Base-by-base conservation (phyloP, 441 rosid genomes). In the Croton setiger region DNA sequence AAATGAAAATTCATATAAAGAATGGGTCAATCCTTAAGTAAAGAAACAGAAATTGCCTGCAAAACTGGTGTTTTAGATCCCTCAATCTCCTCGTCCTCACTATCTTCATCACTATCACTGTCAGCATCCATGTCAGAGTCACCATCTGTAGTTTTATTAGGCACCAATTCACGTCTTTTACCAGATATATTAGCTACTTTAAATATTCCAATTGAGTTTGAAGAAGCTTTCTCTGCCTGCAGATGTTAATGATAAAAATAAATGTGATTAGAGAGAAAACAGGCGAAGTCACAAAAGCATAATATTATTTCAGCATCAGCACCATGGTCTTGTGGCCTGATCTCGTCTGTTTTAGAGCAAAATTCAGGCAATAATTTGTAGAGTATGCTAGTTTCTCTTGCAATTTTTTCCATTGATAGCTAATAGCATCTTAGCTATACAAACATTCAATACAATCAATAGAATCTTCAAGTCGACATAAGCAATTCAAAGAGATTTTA, bases 221-320 rank as follows among this genome's bases (percentile, higher is more conserved):
- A 80, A 66, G 87, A 72, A 75, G 92, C 80, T 59, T 88, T 83
- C 72, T 92, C 93, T 33, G 99, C 97, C 96, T 92, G 87, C 78
- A 76, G 37, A 76, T 47, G 5, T 49, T n/a, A 51, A 8, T 13
- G 9, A 49, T 47, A 51, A 2, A 48, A 31, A 58, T 4, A 51
- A 36, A 64, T 15, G 0, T 45, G 36, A 55, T 20, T 35, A 45
- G 21, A 36, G 6, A 1, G 5, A 31, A 1, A 59, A 12, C 37
- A 6, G 14, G 8, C 54, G 8, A n/a, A 27, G 18, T 31, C 13
- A 20, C 7, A 53, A 37, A 44, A 68, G n/a, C 21, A 72, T 56
- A 2, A 63, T 44, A 23, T 31, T 7, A 14, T 17, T 64, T 66
- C 18, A 12, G 15, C 36, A 45, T 12, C 14, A 62, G 37, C 37